phyloP scores from a whole-genome alignment of 345 rosid species.

The Boechera retrofracta region DNA sequence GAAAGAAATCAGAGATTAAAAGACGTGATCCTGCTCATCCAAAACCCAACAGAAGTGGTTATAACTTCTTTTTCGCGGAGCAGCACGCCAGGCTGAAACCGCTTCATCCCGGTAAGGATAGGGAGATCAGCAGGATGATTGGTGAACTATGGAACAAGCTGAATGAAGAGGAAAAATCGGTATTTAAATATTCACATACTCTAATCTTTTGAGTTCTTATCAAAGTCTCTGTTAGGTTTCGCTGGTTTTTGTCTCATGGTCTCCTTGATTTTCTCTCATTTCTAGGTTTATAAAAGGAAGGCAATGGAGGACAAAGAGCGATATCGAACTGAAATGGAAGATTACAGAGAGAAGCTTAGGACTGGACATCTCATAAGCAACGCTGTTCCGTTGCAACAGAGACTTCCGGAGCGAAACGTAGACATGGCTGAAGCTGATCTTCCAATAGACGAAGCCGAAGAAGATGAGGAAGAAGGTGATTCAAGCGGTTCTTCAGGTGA shows the following conservation, averaged over 20 bases:
- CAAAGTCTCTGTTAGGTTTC: not conserved
- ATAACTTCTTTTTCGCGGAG: slow-evolving; percentile 95
- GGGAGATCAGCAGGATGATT: slow-evolving; percentile 92
- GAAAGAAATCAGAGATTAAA: slow-evolving; percentile 88
- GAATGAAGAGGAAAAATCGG: slow-evolving; percentile 64
- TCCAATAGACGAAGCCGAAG: slow-evolving; percentile 50
- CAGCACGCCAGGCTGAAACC: slow-evolving; percentile 94
- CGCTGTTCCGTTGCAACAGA: slow-evolving; percentile 77
- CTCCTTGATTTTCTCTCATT: slow-evolving; percentile 6
- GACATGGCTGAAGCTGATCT: slow-evolving; percentile 56
- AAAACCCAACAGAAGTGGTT: slow-evolving; percentile 90
- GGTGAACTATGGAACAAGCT: slow-evolving; percentile 93
- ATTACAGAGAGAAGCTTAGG: slow-evolving; percentile 71
- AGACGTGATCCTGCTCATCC: slow-evolving; percentile 97
- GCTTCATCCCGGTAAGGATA: slow-evolving; percentile 90
- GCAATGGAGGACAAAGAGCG: slow-evolving; percentile 90
- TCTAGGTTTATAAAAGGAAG: slow-evolving; percentile 78
- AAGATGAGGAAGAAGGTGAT: slow-evolving; percentile 63
- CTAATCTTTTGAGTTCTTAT: not conserved
- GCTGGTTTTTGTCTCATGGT: not conserved
- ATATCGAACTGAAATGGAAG: slow-evolving; percentile 86
- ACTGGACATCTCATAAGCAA: slow-evolving; percentile 62
- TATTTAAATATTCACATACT: slow-evolving; percentile 35
- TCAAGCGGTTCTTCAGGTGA: slow-evolving; percentile 57
- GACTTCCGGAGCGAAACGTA: slow-evolving; percentile 58